Evolutionary conservation across 495 filamentous ascomycete species (phyloP), one percentile per base, ranked within the genome.

Genomic region (Lepidopterella palustris): DNA sequence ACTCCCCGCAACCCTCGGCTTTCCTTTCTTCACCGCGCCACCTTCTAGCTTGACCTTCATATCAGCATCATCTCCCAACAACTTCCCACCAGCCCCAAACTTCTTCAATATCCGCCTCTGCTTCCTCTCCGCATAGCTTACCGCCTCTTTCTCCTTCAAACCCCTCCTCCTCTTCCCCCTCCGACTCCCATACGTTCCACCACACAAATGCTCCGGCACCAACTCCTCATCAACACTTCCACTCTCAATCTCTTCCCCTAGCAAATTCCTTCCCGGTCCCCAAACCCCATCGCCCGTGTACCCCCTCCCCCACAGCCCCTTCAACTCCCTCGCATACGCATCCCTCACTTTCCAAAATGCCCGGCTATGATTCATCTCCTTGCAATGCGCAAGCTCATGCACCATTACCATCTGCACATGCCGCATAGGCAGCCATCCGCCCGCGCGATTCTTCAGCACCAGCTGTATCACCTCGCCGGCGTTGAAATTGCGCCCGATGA

Each of bases 361-460:
- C 47, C 76, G 73, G 1, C 79, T 82, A 61, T 92, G 88, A 65
- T 92, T 91, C 89, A 92, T 92, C 63, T 92, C 83, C 70, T 87
- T 83, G 73, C 84, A 86, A 65, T 92, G 88, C 18, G 89, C 88
- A 18, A 92, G 73, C 62, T 79, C 74, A 65, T 89, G 87, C 82
- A 89, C 87, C 87, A 92, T 91, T 29, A 91, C 87, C 83, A 91
- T 89, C 74, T 89, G 85, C 15, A 92, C 87, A 58, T 85, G 84
- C 49, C 80, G 73, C 66, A 91, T 88, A 1, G 85, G 83, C 27
- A 92, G 73, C 89, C 89, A 92, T 54, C 78, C 74, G 5, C 83
- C 82, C 0, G 76, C 76, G 45, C 60, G 61, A 4, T 84, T 78
- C 64, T 83, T 84, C 32, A 92, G 79, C 10, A 92, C 88, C 1